Evolutionary conservation across 2,329 filamentous ascomycete species (phyloP).

Genomic region (Neofusicoccum parvum): DNA sequence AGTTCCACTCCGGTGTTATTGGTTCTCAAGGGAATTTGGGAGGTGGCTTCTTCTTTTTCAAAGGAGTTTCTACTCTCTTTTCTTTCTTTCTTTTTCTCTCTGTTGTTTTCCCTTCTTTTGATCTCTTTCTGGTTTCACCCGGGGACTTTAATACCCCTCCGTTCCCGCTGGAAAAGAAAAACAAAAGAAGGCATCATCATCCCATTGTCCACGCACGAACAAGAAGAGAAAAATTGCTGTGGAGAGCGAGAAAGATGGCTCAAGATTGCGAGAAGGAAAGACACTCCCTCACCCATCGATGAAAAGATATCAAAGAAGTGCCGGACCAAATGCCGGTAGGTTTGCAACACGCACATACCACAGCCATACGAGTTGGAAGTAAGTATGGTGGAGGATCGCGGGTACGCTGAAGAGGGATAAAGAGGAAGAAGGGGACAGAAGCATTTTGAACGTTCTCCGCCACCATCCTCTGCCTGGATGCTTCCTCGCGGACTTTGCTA

Average conservation of each 20-base stretch:
- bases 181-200: conserved; percentile 16
- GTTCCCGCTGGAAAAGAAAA: neutral
- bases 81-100: neutral
- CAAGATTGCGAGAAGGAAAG: neutral
- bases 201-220: neutral
- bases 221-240: neutral
- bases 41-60: neutral
- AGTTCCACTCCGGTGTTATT: neutral
- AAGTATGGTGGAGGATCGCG: no score
- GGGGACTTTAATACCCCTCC: conserved; percentile 8
- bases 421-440: neutral
- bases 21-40: neutral
- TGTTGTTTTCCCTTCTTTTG: neutral
- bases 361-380: no score
- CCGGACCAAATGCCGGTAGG: no score
- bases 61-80: neutral
- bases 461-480: no score
- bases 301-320: neutral
- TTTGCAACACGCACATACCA: no score
- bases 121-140: neutral
- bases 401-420: no score
- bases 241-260: neutral
- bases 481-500: no score
- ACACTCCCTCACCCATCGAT: neutral
- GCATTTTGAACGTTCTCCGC: no score